A percentile compares a stretch with the other conserved stretches of the same genome.
Conservation (phyloP, 2,329 filamentous ascomycete genomes). For the Neofusicoccum sp. region DNA sequence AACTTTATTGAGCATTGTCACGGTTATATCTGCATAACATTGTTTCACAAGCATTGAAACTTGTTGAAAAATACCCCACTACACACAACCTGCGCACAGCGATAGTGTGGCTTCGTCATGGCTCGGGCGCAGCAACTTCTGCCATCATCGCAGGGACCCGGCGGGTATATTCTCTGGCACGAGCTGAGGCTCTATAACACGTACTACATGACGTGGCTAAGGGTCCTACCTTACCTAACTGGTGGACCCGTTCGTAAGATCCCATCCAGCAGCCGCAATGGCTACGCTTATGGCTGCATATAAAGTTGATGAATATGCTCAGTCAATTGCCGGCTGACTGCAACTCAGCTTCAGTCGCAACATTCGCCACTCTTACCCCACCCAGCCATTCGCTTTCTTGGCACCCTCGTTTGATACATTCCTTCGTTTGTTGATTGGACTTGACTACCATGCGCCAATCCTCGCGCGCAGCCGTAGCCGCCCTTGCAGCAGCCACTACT, state of each 20-base stretch:
- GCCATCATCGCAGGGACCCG: not conserved
- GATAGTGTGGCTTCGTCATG: not conserved
- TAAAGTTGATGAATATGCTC: not conserved
- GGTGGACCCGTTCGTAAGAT: not conserved
- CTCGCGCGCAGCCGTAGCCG: constrained; percentile 8
- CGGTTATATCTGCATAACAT: not conserved
- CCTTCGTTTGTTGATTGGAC: not conserved
- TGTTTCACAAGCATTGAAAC: not conserved
- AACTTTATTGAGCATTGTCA: not conserved
- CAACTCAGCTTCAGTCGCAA: not conserved
- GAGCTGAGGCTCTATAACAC: not conserved
- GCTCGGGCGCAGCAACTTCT: not conserved
- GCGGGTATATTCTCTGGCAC: not conserved
- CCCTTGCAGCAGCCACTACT: constrained; percentile 10
- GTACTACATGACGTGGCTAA: constrained; percentile 1
- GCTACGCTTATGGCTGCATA: not conserved
- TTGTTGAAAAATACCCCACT: not conserved
- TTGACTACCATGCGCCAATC: constrained; percentile 18
- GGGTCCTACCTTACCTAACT: not conserved
- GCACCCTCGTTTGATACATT: not conserved
- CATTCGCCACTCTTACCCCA: not conserved
- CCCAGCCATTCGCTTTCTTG: not conserved
- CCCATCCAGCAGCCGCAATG: not conserved
- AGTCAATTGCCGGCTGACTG: not conserved
- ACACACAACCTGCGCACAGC: not conserved